Conservation (phyloP, 306 rosid genomes). For the Arachis stenosperma region DNA sequence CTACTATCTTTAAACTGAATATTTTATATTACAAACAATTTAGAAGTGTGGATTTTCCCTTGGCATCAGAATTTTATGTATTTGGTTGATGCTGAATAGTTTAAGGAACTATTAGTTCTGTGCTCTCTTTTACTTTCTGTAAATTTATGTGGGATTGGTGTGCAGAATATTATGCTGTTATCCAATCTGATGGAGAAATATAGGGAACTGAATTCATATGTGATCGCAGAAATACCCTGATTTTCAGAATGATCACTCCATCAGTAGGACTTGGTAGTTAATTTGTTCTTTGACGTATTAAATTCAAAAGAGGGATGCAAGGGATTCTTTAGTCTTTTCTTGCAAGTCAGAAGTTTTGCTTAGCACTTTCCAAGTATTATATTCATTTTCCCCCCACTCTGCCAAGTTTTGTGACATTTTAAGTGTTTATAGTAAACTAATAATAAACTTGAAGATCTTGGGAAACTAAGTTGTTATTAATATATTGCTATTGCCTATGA, state of each 20-base stretch:
- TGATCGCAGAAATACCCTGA: constrained; percentile 16
- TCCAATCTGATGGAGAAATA: background rate
- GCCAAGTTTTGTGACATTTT: constrained; percentile 18
- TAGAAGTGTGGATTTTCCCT: constrained; percentile 3
- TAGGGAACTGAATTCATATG: constrained; percentile 25
- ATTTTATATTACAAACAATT: background rate
- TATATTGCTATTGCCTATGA: constrained; percentile 15
- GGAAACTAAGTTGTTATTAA: constrained; percentile 4
- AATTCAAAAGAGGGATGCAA: constrained; percentile 1
- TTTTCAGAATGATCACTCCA: constrained; percentile 7
- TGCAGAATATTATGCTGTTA: constrained; percentile 15
- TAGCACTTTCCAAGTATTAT: background rate
- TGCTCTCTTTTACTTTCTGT: constrained; percentile 15
- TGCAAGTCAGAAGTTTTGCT: constrained; percentile 24
- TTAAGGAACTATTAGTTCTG: constrained; percentile 22
- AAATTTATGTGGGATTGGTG: constrained; percentile 13
- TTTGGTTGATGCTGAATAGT: constrained; percentile 3
- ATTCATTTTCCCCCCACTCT: no score
- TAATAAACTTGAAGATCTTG: constrained; percentile 21
- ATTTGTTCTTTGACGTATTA: constrained; percentile 8
- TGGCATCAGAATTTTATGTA: constrained; percentile 25
- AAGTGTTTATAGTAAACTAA: background rate
- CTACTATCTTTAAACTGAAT: constrained; percentile 16
- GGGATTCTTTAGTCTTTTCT: background rate
- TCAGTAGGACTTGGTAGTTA: background rate